Evolutionary conservation across 331 rosid species (phyloP).

Genomic region (Cydonia oblonga): DNA sequence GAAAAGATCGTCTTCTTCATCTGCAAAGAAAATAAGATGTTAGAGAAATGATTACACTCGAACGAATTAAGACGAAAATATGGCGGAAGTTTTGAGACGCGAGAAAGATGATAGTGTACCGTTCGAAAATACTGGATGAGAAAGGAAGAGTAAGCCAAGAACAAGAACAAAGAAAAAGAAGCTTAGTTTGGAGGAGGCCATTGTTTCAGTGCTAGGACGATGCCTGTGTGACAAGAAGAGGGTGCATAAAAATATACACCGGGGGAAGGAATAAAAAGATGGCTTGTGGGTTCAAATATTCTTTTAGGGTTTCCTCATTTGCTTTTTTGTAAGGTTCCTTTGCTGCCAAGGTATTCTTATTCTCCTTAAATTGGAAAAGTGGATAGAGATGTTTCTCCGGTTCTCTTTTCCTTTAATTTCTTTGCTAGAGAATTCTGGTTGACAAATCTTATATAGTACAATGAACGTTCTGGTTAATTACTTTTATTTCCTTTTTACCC

Average conservation of each 20-base stretch:
- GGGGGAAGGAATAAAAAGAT: neutral
- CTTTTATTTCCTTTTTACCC: neutral
- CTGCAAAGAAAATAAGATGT: neutral
- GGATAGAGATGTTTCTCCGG: neutral
- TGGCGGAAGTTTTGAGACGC: neutral
- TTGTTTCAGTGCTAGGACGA: neutral
- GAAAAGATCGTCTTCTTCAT: conserved; percentile 21
- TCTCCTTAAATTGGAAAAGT: neutral
- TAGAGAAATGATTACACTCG: too few species aligned
- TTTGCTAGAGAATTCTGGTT: neutral
- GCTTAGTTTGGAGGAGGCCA: conserved; percentile 27
- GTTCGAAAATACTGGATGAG: conserved; percentile 24
- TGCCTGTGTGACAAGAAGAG: neutral
- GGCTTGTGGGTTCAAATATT: neutral
- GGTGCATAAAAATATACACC: neutral
- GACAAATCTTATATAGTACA: neutral
- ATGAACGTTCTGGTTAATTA: neutral
- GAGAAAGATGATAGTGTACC: neutral
- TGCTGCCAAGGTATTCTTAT: neutral
- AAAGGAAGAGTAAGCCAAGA: conserved; percentile 15
- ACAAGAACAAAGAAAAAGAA: conserved; percentile 21
- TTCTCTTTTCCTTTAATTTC: neutral
- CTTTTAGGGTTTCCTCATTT: neutral
- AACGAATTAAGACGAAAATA: too few species aligned
- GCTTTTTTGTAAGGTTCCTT: conserved; percentile 4